Base-by-base conservation (phyloP, 2,329 filamentous ascomycete genomes). In the Tetracladium maxilliforme region DNA sequence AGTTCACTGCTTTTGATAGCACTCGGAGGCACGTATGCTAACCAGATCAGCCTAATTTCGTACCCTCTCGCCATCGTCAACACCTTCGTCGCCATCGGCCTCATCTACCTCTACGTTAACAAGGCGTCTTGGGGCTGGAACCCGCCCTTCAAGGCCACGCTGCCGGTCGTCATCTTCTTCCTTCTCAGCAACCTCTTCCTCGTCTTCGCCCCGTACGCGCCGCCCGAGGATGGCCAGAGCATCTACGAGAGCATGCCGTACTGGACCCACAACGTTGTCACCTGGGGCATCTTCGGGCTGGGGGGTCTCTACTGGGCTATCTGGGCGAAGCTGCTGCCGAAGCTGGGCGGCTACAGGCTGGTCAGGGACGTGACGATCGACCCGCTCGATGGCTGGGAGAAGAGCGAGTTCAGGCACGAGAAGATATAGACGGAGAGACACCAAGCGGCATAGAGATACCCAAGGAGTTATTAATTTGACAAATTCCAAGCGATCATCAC, bases 381-480 rank as follows among this genome's bases (percentile, higher is more conserved):
- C 31, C n/a, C n/a, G n/a, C 56, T 65, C 21, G 70, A 76, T 41
- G 70, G 71, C 3, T 76, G 71, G 71, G 68, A 70, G 35, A 52
- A 64, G 16, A 66, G 51, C 27, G 54, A 64, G 3, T 72, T 73
- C 39, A 50, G 43, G 40, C 38, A 48, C 23, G 52, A 54, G 49
- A 41, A 47, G 26, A n/a, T 28, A 40, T 34, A 18, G 14, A 19
- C 21, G 23, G 16, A 17, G 16, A n/a, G n/a, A n/a, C n/a, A n/a
- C n/a, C n/a, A n/a, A n/a, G n/a, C n/a, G n/a, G n/a, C n/a, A n/a
- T n/a, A n/a, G n/a, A n/a, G n/a, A n/a, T n/a, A n/a, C n/a, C n/a
- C n/a, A n/a, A n/a, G n/a, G n/a, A n/a, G n/a, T n/a, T n/a, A n/a
- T n/a, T n/a, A n/a, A n/a, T n/a, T n/a, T n/a, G n/a, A n/a, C n/a